Evolutionary conservation across 2,329 filamentous ascomycete genomes (phyloP), one percentile per base, ranked within the genome.

Genomic region (Graphilbum fragrans): DNA sequence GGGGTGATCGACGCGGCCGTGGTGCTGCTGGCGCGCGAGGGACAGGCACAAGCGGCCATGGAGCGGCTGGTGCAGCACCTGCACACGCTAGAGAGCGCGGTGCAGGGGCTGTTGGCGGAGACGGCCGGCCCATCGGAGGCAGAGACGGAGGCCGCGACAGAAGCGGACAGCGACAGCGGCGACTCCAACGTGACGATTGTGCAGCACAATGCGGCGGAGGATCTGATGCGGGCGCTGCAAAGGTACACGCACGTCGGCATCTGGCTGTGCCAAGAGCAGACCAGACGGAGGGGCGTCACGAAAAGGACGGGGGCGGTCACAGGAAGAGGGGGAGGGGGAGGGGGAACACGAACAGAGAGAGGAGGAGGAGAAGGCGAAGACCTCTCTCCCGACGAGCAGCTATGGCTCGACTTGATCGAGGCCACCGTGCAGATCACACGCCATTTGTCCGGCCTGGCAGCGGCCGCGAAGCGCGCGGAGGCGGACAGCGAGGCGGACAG

Each of bases 161-260:
- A 39, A 14, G 23, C 16, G 6, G 31, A 19, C 18, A 44, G 35
- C 38, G 38, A 35, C 25, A 38, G 39, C 22, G 38, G 38, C 14
- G 40, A 34, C 9, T 49, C 47, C n/a, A 43, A 43, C 27, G 36
- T 23, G 4, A 14, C 29, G 1, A 37, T 47, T 3, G 38, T 49
- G 12, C 44, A 48, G 42, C 46, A 41, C 2, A 75, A 81, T 47
- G 74, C 82, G 0, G 76, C 82, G 1, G 74, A 82, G 42, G 82
- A 88, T 43, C 68, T 94, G 2, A 68, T 94, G 4, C 74, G 77
- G 43, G 79, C 82, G 1, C 64, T 98, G 17, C 80, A 93, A 46
- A 95, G 94, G 57, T 96, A 94, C 60, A 78, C 82, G 2, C 81
- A 87, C 48, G 86, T 98, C 1, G 92, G 93, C 14, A 90, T 94